These are phyloP conservation scores for Kluyveromyces siamensis DNA, from an alignment of 805 yeast genomes.

Conservation along the genomic window DNA sequence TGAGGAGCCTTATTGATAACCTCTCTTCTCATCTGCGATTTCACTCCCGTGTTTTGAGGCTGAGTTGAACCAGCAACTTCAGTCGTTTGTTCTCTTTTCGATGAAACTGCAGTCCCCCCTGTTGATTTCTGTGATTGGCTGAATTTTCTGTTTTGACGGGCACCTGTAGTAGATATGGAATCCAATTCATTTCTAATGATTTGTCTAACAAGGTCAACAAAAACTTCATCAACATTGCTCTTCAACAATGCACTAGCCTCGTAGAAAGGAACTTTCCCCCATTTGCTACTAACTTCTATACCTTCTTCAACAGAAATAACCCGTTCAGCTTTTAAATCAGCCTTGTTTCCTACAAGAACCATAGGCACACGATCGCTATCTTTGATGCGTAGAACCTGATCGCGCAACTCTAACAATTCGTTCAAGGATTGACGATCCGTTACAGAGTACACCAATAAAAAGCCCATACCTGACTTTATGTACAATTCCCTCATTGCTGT, in stretches of 20 bases:
- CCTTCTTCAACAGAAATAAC: slow-evolving; percentile 77
- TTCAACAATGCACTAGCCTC: slow-evolving; percentile 90
- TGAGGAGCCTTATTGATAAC: not conserved
- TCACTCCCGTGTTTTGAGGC: not conserved
- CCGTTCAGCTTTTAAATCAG: slow-evolving; percentile 71
- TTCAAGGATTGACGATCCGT: slow-evolving; percentile 68
- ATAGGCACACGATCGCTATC: slow-evolving; percentile 70
- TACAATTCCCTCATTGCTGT: slow-evolving; percentile 90
- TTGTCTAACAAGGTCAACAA: slow-evolving; percentile 80
- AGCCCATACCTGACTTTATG: slow-evolving; percentile 85
- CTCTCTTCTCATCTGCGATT: not conserved
- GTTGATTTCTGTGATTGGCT: not conserved
- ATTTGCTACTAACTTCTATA: slow-evolving; percentile 66
- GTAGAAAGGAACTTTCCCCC: slow-evolving; percentile 89
- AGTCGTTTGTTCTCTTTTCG: slow-evolving; percentile 1
- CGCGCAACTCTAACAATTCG: slow-evolving; percentile 70
- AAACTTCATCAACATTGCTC: slow-evolving; percentile 85
- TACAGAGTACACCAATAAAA: slow-evolving; percentile 76
- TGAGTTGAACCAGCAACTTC: slow-evolving; percentile 2
- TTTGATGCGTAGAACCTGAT: slow-evolving; percentile 78
- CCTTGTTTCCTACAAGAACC: slow-evolving; percentile 86
- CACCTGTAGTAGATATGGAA: slow-evolving; percentile 2
- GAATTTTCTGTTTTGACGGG: slow-evolving; percentile 2
- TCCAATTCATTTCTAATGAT: slow-evolving; percentile 40
- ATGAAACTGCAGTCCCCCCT: not conserved